A percentile compares a stretch with the other conserved stretches of the same genome.
These are phyloP conservation scores for Amaranthus hypochondriacus DNA, from an alignment of 148 eudicot species.

Conservation along the genomic window DNA sequence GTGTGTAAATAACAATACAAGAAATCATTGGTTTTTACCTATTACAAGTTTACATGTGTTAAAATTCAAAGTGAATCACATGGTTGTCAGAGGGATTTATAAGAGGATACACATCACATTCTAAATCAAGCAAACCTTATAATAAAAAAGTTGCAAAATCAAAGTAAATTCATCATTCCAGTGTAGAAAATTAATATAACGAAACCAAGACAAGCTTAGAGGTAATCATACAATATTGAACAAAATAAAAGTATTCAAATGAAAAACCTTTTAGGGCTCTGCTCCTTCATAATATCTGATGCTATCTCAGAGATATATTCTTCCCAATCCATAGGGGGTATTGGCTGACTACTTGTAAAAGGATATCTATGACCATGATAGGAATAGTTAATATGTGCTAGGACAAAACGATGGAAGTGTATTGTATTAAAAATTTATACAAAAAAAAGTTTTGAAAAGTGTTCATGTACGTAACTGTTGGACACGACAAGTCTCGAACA, in stretches of 20 bases:
- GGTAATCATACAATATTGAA: background rate
- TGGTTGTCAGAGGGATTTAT: background rate
- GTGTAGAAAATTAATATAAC: background rate
- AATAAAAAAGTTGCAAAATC: background rate
- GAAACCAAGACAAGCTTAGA: background rate
- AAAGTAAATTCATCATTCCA: background rate
- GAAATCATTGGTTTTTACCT: too few species aligned
- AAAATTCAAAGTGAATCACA: background rate
- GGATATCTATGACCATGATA: slow-evolving; percentile 59
- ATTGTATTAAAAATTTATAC: background rate
- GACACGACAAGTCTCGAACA: slow-evolving; percentile 85
- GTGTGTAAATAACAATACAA: too few species aligned
- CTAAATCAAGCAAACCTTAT: background rate
- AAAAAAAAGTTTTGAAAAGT: background rate
- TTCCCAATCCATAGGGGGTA: slow-evolving; percentile 98
- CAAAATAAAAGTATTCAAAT: background rate
- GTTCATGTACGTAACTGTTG: slow-evolving; percentile 61
- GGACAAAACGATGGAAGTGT: background rate
- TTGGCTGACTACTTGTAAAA: slow-evolving; percentile 62
- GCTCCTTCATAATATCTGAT: slow-evolving; percentile 89
- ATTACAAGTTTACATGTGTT: background rate
- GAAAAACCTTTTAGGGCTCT: slow-evolving; percentile 85
- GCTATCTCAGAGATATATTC: slow-evolving; percentile 81
- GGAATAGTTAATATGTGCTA: slow-evolving; percentile 2
- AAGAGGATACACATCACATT: background rate